A percentile compares a stretch with the other conserved stretches of the same genome.
These are phyloP conservation scores for Pseudoturritis turrita DNA, from an alignment of 345 rosid genomes.

Conservation along the genomic window DNA sequence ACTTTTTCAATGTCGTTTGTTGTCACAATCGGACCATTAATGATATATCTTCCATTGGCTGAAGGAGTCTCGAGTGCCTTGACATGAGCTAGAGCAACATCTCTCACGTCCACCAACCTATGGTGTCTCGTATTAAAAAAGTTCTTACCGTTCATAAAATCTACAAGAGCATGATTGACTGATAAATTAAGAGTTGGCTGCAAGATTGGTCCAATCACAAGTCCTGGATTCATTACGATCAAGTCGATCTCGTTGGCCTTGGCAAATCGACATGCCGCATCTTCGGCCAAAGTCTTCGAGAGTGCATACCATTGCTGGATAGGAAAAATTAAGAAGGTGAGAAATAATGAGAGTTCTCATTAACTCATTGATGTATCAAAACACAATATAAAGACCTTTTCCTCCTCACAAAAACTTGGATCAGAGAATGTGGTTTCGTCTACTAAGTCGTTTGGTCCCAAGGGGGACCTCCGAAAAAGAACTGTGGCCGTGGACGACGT, in stretches of 20 bases:
- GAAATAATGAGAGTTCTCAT: background rate
- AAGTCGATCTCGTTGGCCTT: slow-evolving; percentile 39
- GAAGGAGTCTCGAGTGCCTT: slow-evolving; percentile 41
- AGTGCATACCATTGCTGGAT: slow-evolving; percentile 39
- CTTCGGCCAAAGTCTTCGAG: slow-evolving; percentile 44
- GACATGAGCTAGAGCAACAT: slow-evolving; percentile 49
- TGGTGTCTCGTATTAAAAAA: background rate
- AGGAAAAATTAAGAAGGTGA: background rate
- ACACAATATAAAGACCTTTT: slow-evolving; percentile 20
- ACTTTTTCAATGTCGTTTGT: background rate
- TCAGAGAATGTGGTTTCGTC: slow-evolving; percentile 47
- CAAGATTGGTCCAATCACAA: slow-evolving; percentile 39
- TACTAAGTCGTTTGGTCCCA: slow-evolving; percentile 27
- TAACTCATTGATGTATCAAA: background rate
- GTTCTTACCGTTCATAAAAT: slow-evolving; percentile 29
- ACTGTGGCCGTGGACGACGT: slow-evolving; percentile 44
- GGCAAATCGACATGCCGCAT: slow-evolving; percentile 41
- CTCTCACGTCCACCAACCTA: slow-evolving; percentile 46
- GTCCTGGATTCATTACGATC: slow-evolving; percentile 36
- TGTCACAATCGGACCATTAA: slow-evolving; percentile 26
- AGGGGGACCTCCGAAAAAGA: slow-evolving; percentile 13
- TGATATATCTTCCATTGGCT: slow-evolving; percentile 39
- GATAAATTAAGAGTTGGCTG: slow-evolving; percentile 36
- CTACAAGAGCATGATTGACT: slow-evolving; percentile 14
- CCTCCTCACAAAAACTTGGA: slow-evolving; percentile 27